Evolutionary conservation across 768 basidiomycete species (phyloP).

Genomic region (Hericium rajendrae): DNA sequence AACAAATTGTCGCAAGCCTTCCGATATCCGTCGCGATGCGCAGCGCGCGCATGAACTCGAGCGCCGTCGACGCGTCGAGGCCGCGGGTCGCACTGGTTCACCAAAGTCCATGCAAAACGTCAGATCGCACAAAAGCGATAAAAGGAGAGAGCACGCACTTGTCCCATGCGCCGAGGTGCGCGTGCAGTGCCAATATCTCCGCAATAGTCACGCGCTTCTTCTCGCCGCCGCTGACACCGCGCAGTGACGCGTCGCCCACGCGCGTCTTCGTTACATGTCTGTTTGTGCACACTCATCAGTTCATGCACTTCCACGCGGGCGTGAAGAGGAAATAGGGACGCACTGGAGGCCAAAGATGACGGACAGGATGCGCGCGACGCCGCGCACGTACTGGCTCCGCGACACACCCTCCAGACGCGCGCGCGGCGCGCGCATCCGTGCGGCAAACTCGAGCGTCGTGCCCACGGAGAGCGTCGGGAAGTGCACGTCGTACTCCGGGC

Average conservation of each 20-base stretch:
- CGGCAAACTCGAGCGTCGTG: constrained; percentile 64
- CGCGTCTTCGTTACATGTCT: constrained; percentile 56
- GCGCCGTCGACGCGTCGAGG: constrained; percentile 45
- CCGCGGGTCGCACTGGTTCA: constrained; percentile 36
- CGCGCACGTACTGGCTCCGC: constrained; percentile 24
- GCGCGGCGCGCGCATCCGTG: constrained; percentile 58
- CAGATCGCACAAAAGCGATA: neutral
- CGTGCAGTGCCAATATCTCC: constrained; percentile 56
- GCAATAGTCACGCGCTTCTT: constrained; percentile 71
- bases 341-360: constrained; percentile 63
- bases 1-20: constrained; percentile 50
- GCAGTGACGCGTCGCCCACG: constrained; percentile 71
- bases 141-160: constrained; percentile 35
- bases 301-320: neutral
- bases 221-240: constrained; percentile 71
- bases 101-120: neutral
- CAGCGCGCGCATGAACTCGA: constrained; percentile 50
- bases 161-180: constrained; percentile 67
- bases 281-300: neutral
- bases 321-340: neutral
- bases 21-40: constrained; percentile 43
- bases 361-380: constrained; percentile 41
- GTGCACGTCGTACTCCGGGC: constrained; percentile 79
- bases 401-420: constrained; percentile 29
- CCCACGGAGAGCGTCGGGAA: constrained; percentile 77